Evolutionary conservation across 192 early-diverging fungal species (phyloP), one percentile per base, ranked within the genome.

Genomic region (Podila epigama): DNA sequence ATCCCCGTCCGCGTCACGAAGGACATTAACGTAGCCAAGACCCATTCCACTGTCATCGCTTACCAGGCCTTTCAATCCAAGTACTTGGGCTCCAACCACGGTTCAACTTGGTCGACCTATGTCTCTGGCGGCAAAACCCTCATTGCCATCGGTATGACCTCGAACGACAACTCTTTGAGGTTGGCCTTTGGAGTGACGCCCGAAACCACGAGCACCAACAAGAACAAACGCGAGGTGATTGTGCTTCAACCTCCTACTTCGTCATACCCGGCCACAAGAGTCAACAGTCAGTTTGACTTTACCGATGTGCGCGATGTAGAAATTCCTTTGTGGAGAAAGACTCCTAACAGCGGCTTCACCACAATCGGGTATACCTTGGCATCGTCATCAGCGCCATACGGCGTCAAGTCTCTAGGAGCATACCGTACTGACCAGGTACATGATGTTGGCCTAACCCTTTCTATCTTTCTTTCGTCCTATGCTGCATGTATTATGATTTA

Each of bases 81-180:
- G 20, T 59, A 57, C 33, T 5, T 67, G 54, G 48, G 53, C 12
- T 10, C 31, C 37, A 15, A 28, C 4, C 55, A 68, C 39, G 37
- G 42, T 13, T 1, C 27, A 10, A 44, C 55, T 3, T 68, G 66
- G 66, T 27, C 35, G 18, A 58, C 16, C 27, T 68, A 58, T 36
- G 66, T 58, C 33, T 8, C 25, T 25, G 16, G 55, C 1, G 66
- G 66, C 32, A 68, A 68, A 4, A 68, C 66, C 0, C 27, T 68
- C 37, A 68, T 68, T 31, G 59, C 66, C 36, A 50, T 61, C 41
- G 59, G 58, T 1, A 33, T 68, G 66, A 68, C 66, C 48, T 60
- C 66, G 4, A 35, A 41, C 11, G 59, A 68, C 37, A 2, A 9
- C 16, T 20, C 29, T 2, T 35, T 68, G 13, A 37, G 29, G 25